Conservation (phyloP, 2,329 filamentous ascomycete genomes). For the Ophiostoma perfectum region DNA sequence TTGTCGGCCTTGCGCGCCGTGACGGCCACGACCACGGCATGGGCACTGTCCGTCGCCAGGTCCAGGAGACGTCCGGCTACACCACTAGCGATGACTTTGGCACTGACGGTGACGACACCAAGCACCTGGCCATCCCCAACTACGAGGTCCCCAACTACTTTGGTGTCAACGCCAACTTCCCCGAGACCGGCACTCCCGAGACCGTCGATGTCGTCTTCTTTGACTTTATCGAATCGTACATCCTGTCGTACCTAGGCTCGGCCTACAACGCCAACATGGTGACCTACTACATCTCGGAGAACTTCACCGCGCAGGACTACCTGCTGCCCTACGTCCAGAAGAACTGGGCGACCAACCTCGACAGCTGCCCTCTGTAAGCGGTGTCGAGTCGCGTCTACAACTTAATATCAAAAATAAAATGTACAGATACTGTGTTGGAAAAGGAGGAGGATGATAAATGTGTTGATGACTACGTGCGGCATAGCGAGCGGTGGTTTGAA, state of each 20-base stretch:
- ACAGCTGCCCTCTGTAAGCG: slow-evolving; percentile 16
- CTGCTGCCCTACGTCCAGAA: slow-evolving; percentile 38
- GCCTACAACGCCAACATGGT: slow-evolving; percentile 35
- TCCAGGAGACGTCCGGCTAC: slow-evolving; percentile 46
- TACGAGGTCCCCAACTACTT: slow-evolving; percentile 47
- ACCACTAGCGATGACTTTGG: slow-evolving; percentile 54
- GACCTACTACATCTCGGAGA: slow-evolving; percentile 37
- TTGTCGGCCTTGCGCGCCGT: slow-evolving; percentile 17
- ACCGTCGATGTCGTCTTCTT: slow-evolving; percentile 50
- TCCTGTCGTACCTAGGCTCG: slow-evolving; percentile 36
- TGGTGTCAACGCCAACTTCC: slow-evolving; percentile 46
- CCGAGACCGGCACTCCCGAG: slow-evolving; percentile 39
- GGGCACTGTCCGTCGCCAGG: slow-evolving; percentile 45
- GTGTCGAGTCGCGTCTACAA: neutral
- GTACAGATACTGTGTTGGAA: too few species aligned
- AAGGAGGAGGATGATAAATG: too few species aligned
- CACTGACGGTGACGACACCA: slow-evolving; percentile 50
- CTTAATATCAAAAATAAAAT: neutral
- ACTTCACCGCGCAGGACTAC: slow-evolving; percentile 39
- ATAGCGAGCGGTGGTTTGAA: too few species aligned
- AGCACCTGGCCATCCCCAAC: slow-evolving; percentile 43
- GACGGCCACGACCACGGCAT: slow-evolving; percentile 8
- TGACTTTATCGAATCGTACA: slow-evolving; percentile 43
- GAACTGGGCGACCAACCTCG: slow-evolving; percentile 33
- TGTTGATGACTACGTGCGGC: too few species aligned